These are phyloP conservation scores for Eucalyptus sp. DNA, from an alignment of 345 rosid species.

Conservation along the genomic window DNA sequence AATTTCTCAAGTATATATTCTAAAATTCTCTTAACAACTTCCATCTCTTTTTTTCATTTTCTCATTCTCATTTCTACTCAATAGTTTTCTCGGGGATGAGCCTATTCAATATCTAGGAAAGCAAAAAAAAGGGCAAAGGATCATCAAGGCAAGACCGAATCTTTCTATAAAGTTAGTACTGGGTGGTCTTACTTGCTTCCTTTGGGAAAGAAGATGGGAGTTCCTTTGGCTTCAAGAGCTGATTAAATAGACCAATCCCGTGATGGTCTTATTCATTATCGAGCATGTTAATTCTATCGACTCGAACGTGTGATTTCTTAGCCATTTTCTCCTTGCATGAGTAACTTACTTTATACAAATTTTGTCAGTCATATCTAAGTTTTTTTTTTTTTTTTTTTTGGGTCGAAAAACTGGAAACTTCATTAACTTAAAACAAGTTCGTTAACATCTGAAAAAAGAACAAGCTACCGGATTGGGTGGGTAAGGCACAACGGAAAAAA, in stretches of 20 bases:
- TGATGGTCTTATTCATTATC: not conserved
- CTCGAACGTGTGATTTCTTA: not conserved
- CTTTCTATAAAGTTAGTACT: not conserved
- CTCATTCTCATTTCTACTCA: not conserved
- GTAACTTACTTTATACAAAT: not conserved
- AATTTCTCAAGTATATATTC: not conserved
- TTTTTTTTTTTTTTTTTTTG: too few relatives aligned
- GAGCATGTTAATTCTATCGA: not conserved
- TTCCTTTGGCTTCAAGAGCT: not conserved
- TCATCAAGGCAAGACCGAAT: not conserved
- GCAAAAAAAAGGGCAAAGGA: not conserved
- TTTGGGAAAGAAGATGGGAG: too few relatives aligned
- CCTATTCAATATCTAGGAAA: not conserved
- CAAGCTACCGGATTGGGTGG: too few relatives aligned
- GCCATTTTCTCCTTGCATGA: not conserved
- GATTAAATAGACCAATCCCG: not conserved
- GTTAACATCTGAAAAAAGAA: too few relatives aligned
- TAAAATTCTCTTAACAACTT: not conserved
- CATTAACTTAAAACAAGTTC: too few relatives aligned
- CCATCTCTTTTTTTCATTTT: not conserved
- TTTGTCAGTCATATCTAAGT: not conserved
- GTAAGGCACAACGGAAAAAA: too few relatives aligned
- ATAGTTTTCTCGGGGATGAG: not conserved
- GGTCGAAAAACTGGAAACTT: rapidly evolving
- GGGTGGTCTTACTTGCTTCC: not conserved